These are phyloP conservation scores for Alternaria gaisen DNA, from an alignment of 2,329 filamentous ascomycete species.

Conservation along the genomic window DNA sequence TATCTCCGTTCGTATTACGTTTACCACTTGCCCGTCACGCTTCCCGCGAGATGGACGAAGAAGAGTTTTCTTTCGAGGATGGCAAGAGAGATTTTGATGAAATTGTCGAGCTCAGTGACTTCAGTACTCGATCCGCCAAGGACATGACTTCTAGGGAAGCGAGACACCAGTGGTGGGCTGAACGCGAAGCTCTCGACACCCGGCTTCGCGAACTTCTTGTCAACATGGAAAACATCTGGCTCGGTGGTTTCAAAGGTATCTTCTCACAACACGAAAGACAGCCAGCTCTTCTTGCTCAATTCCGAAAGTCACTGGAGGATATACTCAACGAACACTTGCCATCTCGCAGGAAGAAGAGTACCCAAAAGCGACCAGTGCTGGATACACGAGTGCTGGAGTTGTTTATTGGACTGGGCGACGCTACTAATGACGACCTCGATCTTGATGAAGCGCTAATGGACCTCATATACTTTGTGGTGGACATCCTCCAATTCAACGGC, in stretches of 20 bases:
- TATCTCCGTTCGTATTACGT: slow-evolving; percentile 84
- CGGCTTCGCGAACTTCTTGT: slow-evolving; percentile 79
- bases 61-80: slow-evolving; percentile 83
- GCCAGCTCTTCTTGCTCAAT: slow-evolving; percentile 72
- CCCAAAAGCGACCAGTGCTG: slow-evolving; percentile 60
- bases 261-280: slow-evolving; percentile 77
- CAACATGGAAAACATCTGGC: slow-evolving; percentile 91
- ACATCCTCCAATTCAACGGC: slow-evolving; percentile 95
- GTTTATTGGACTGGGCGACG: slow-evolving; percentile 84
- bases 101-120: slow-evolving; percentile 83
- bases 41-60: slow-evolving; percentile 79
- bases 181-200: slow-evolving; percentile 80
- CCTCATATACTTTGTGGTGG: slow-evolving; percentile 93
- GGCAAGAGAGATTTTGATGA: slow-evolving; percentile 82
- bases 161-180: slow-evolving; percentile 88
- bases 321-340: slow-evolving; percentile 87
- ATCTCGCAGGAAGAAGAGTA: slow-evolving; percentile 73
- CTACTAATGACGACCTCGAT: slow-evolving; percentile 72
- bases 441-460: slow-evolving; percentile 92
- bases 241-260: slow-evolving; percentile 94
- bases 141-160: slow-evolving; percentile 78
- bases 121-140: slow-evolving; percentile 77
- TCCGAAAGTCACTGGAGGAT: slow-evolving; percentile 78
- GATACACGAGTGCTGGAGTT: slow-evolving; percentile 80
- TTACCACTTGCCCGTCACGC: slow-evolving; percentile 85